Evolutionary conservation across 169 alveolate genomes (phyloP).

Genomic region (Perkinsus chesapeaki): DNA sequence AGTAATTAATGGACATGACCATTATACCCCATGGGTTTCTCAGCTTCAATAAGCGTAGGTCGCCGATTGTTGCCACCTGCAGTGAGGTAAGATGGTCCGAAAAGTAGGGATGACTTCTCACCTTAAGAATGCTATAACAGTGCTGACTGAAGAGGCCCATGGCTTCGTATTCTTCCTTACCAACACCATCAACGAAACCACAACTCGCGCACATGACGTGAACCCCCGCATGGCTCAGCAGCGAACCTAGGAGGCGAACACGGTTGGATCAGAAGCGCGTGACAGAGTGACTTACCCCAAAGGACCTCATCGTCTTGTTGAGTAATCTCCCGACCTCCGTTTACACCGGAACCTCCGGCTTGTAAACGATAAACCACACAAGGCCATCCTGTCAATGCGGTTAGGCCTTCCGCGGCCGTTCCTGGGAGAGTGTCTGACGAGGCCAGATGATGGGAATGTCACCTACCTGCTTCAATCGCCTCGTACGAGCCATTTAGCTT

Average conservation of each 20-base stretch:
- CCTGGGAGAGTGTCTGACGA: not conserved
- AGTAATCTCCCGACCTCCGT: not conserved
- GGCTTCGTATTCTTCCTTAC: not conserved
- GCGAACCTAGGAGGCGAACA: not conserved
- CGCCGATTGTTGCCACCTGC: not conserved
- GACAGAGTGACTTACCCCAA: not conserved
- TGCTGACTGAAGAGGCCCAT: not conserved
- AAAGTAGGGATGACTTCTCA: not conserved
- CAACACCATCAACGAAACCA: not conserved
- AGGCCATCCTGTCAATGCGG: not conserved
- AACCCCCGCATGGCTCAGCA: not conserved
- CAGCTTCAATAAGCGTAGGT: not conserved
- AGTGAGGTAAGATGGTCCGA: not conserved
- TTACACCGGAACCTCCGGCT: not conserved
- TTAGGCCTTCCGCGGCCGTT: not conserved
- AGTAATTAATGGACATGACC: not conserved
- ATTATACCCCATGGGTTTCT: not conserved
- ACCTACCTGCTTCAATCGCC: conserved; percentile 12
- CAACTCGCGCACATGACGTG: not conserved
- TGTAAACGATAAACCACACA: not conserved
- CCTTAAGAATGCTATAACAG: not conserved
- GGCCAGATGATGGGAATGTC: not conserved
- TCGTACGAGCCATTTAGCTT: conserved; percentile 32
- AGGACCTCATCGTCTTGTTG: not conserved
- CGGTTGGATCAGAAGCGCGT: not conserved